Conservation (phyloP, 176 grass and related monocot genomes). For the Lolium perenne region DNA sequence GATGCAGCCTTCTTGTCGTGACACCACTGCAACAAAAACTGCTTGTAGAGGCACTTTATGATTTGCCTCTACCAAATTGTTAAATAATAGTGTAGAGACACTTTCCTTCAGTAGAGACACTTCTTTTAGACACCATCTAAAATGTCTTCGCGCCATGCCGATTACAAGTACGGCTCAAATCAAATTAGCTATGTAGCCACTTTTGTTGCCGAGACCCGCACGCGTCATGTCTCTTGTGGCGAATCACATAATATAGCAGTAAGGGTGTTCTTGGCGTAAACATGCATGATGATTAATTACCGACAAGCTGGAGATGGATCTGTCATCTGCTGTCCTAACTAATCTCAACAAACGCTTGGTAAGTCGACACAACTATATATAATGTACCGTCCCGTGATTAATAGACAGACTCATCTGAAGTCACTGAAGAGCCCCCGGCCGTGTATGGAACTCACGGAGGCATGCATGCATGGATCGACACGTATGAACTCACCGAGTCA, state of each 20-base stretch:
- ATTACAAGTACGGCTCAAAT: not conserved
- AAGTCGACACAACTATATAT: not conserved
- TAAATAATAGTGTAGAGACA: no score
- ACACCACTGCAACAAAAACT: no score
- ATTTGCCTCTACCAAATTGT: no score
- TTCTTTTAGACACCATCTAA: no score
- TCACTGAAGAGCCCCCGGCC: no score
- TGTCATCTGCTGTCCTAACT: slow-evolving; percentile 3
- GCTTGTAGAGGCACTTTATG: no score
- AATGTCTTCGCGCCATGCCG: no score
- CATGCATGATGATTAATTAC: not conserved
- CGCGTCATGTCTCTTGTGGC: not conserved
- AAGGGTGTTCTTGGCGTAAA: not conserved
- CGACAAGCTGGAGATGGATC: not conserved
- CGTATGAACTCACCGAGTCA: not conserved
- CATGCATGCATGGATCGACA: not conserved
- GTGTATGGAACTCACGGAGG: no score
- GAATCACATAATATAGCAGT: not conserved
- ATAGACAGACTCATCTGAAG: no score
- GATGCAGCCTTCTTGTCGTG: no score
- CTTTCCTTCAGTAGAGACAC: no score
- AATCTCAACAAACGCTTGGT: not conserved
- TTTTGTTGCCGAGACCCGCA: not conserved
- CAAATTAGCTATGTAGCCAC: not conserved
- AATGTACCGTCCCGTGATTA: no score